phyloP scores from a whole-genome alignment of 495 filamentous ascomycete species.

The Trichoderma erinaceum region DNA sequence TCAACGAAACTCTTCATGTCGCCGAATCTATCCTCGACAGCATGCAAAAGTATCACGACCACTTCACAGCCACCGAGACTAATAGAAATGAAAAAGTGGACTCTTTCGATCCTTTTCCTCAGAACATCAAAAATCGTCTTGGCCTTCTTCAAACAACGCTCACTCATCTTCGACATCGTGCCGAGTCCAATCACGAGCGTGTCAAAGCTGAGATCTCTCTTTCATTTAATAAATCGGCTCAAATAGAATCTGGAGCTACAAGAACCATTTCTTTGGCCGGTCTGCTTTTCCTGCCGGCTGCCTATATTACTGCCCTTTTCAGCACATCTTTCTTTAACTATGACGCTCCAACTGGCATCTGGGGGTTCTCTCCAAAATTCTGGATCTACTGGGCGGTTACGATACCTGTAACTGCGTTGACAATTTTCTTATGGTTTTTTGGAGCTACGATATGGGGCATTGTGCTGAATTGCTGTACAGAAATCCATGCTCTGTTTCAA shows the following conservation, averaged over 20 bases:
- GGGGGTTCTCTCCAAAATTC: conserved; percentile 28
- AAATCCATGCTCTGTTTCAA: too few species aligned
- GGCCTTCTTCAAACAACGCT: conserved; percentile 34
- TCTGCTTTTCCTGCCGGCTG: conserved; percentile 31
- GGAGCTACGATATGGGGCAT: not conserved
- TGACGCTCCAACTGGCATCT: conserved; percentile 19
- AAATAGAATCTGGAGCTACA: conserved; percentile 22
- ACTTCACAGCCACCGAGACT: conserved; percentile 4
- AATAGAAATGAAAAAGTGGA: not conserved
- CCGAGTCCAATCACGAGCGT: conserved; percentile 34
- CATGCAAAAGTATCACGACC: conserved; percentile 30
- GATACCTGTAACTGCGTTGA: conserved; percentile 20
- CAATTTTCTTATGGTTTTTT: conserved; percentile 19
- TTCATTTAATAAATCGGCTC: not conserved
- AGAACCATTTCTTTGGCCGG: conserved; percentile 31
- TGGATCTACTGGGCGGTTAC: conserved; percentile 33
- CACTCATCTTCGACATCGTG: conserved; percentile 32
- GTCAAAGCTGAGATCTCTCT: conserved; percentile 20
- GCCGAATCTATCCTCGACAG: conserved; percentile 31
- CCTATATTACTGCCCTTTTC: conserved; percentile 30
- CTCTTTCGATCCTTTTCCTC: not conserved
- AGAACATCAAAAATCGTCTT: conserved; percentile 19
- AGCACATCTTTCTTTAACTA: conserved; percentile 30
- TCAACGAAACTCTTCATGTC: conserved; percentile 40
- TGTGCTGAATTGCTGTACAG: too few species aligned